Evolutionary conservation across 179 eudicot genomes (phyloP).

Genomic region (Silene vulgaris): DNA sequence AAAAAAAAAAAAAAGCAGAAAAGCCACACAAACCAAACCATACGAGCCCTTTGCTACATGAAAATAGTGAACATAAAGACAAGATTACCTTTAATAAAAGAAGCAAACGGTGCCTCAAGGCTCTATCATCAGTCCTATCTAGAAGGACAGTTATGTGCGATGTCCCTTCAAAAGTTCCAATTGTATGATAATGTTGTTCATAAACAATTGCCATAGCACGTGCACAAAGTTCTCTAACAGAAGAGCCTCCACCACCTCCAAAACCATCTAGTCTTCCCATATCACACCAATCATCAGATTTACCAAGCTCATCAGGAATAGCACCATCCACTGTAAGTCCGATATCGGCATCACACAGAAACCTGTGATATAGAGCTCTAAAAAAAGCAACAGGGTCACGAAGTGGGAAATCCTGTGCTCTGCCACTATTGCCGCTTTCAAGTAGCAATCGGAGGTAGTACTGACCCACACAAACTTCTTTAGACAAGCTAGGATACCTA

Average conservation of each 20-base stretch:
- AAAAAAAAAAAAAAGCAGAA: background rate
- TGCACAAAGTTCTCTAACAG: constrained; percentile 96
- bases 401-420: constrained; percentile 90
- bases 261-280: constrained; percentile 99
- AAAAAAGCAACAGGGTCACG: constrained; percentile 97
- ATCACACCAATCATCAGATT: constrained; percentile 99
- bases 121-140: constrained; percentile 96
- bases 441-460: constrained; percentile 94
- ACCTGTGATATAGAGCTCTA: constrained; percentile 94
- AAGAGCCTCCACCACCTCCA: constrained; percentile 97
- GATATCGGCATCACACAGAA: constrained; percentile 91
- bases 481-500: constrained; percentile 80
- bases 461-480: constrained; percentile 99
- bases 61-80: constrained; percentile 14
- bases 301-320: constrained; percentile 93
- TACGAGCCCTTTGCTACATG: background rate
- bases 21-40: background rate
- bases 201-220: constrained; percentile 99
- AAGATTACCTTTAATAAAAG: constrained; percentile 72
- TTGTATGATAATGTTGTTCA: constrained; percentile 72
- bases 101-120: constrained; percentile 94
- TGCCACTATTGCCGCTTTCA: constrained; percentile 75
- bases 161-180: constrained; percentile 95
- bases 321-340: constrained; percentile 99
- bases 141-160: constrained; percentile 90